These are phyloP conservation scores for Quercus phellos DNA, from an alignment of 331 rosid species.

Conservation along the genomic window DNA sequence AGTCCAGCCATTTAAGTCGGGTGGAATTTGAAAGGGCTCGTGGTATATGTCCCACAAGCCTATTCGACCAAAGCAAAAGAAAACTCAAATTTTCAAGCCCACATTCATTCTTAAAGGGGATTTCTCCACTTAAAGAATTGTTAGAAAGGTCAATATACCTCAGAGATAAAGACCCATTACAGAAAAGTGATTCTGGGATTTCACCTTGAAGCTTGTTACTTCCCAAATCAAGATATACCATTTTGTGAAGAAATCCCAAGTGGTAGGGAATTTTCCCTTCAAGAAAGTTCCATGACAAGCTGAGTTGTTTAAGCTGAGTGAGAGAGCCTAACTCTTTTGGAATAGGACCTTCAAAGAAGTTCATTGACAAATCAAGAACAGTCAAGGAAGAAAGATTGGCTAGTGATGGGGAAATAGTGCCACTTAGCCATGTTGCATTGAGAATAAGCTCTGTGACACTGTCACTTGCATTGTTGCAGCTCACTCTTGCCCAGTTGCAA, in stretches of 20 bases:
- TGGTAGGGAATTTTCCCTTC: conserved; percentile 50
- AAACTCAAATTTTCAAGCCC: conserved; percentile 44
- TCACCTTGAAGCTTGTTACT: conserved; percentile 58
- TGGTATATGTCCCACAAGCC: conserved; percentile 58
- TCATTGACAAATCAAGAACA: conserved; percentile 74
- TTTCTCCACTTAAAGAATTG: conserved; percentile 59
- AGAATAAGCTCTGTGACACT: conserved; percentile 67
- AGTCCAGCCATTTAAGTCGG: conserved; percentile 72
- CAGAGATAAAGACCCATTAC: conserved; percentile 64
- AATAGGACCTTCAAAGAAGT: conserved; percentile 58
- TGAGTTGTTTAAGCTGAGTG: conserved; percentile 41
- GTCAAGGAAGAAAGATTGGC: conserved; percentile 59
- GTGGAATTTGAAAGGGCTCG: conserved; percentile 66
- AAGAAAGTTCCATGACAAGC: conserved; percentile 63
- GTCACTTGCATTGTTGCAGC: conserved; percentile 53
- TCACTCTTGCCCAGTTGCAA: conserved; percentile 72
- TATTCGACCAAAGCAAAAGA: conserved; percentile 81
- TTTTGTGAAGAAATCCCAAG: conserved; percentile 57
- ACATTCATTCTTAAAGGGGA: conserved; percentile 55
- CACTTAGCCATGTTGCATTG: conserved; percentile 46
- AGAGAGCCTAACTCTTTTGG: conserved; percentile 68
- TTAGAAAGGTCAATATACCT: conserved; percentile 73
- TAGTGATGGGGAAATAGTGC: conserved; percentile 66
- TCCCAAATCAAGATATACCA: conserved; percentile 67
- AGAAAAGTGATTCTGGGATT: conserved; percentile 63